Evolutionary conservation across 1,139 yeast species (phyloP), one percentile per base, ranked within the genome.

Genomic region (Candida glucosophila): DNA sequence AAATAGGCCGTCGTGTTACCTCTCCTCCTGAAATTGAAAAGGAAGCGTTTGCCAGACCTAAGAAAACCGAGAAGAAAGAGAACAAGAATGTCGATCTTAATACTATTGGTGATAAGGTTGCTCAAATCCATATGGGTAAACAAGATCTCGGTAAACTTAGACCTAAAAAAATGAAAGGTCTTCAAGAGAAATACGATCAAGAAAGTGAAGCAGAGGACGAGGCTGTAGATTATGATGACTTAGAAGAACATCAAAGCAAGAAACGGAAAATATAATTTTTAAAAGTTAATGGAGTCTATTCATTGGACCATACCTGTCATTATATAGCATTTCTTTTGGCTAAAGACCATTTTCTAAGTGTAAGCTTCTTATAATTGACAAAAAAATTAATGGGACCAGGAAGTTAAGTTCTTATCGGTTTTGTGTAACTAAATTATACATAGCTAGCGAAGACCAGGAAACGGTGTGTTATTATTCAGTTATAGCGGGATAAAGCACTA

Each of bases 91-190:
- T 90, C 31, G 77, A 77, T 36, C 74, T 79, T 23, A 97, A 92
- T 50, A 47, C 66, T 34, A 73, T 90, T 81, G 99, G 99, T 61
- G 98, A 90, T 57, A 86, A 90, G 74, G 73, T 90, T 37, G 99
- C 96, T 40, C 83, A 90, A 59, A 75, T 90, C 44, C 98, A 90
- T 52, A 80, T 90, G 55, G 97, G 95, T 57, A 79, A 79, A 55
- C 99, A 90, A 66, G 97, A 90, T 52, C 67, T 92, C 52, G 67
- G 73, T 49, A 79, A 78, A 53, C 59, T 90, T 51, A 98, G 90
- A 59, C 88, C 98, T 8, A 77, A 98, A 62, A 90, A 90, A 74
- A 83, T 90, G 95, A 92, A 92, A 70, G 99, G 98, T 50, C 69
- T 90, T 49, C 92, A 92, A 63, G 67, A 85, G 31, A 77, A 70